Evolutionary conservation across 164 flowering plant genomes (phyloP).

Genomic region (Tinospora cordifolia): DNA sequence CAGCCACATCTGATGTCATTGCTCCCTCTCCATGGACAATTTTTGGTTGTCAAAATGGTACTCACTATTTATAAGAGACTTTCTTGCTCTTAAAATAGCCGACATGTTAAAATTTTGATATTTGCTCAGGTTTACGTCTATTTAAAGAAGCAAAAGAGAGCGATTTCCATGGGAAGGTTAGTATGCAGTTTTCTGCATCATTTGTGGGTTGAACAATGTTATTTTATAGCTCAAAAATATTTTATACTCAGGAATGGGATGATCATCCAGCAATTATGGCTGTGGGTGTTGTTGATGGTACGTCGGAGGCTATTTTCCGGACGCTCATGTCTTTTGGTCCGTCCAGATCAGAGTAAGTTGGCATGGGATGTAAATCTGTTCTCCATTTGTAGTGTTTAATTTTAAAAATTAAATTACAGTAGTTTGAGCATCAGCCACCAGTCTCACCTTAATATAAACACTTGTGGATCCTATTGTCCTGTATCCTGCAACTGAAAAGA

Average conservation of each 20-base stretch:
- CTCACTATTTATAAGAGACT: neutral
- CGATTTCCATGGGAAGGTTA: constrained; percentile 38
- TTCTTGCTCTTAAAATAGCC: constrained; percentile 7
- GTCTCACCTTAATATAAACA: neutral
- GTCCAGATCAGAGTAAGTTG: constrained; percentile 81
- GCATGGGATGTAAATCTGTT: constrained; percentile 1
- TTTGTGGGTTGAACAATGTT: neutral
- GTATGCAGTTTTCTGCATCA: constrained; percentile 3
- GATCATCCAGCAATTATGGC: constrained; percentile 98
- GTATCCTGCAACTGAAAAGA: neutral
- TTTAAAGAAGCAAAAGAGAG: constrained; percentile 84
- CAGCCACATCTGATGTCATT: constrained; percentile 63
- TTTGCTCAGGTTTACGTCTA: constrained; percentile 59
- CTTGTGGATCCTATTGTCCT: neutral
- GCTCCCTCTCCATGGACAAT: constrained; percentile 92
- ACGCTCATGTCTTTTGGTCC: constrained; percentile 85
- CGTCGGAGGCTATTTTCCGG: constrained; percentile 74
- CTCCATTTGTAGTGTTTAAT: neutral
- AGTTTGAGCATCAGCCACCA: neutral
- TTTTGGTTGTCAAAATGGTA: constrained; percentile 91
- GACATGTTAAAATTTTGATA: constrained; percentile 2
- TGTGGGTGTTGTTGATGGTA: constrained; percentile 76
- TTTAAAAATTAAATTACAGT: neutral
- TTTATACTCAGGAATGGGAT: constrained; percentile 51
- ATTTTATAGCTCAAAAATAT: constrained; percentile 16